These are phyloP conservation scores for Pseudocercospora cruenta DNA, from an alignment of 2,329 filamentous ascomycete species.

Conservation along the genomic window DNA sequence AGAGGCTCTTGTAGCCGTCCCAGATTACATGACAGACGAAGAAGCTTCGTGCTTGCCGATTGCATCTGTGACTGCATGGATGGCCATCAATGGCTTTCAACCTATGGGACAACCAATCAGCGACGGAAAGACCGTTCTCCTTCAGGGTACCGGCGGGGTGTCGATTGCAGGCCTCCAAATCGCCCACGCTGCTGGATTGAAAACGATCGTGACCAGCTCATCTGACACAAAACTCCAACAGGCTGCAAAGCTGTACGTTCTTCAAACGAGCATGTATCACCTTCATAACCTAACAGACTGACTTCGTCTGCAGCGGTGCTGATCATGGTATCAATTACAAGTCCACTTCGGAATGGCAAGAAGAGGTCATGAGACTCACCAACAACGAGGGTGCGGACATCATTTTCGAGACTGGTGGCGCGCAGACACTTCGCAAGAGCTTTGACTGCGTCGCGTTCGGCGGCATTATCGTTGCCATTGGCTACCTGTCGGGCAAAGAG, in stretches of 20 bases:
- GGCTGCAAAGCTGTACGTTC: constrained; percentile 61
- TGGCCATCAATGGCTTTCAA: constrained; percentile 64
- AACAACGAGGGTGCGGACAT: constrained; percentile 53
- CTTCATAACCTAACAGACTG: not conserved
- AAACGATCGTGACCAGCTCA: constrained; percentile 62
- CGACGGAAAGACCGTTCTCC: constrained; percentile 41
- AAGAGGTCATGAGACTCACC: constrained; percentile 56
- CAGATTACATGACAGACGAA: constrained; percentile 60
- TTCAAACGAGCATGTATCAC: constrained; percentile 49
- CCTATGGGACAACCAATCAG: constrained; percentile 56
- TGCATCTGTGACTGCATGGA: constrained; percentile 64
- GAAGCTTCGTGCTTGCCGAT: constrained; percentile 66
- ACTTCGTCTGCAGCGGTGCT: constrained; percentile 50
- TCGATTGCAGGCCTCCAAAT: constrained; percentile 47
- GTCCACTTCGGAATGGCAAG: constrained; percentile 61
- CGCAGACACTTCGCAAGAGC: constrained; percentile 51
- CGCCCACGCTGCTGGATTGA: constrained; percentile 48
- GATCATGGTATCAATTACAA: constrained; percentile 66
- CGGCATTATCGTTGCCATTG: constrained; percentile 46
- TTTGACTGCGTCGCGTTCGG: constrained; percentile 50
- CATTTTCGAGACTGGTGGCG: constrained; percentile 57
- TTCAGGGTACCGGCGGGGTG: constrained; percentile 52
- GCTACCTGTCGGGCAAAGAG: constrained; percentile 56
- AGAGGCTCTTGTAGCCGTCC: constrained; percentile 59
- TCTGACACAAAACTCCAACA: constrained; percentile 55